These are phyloP conservation scores for Juglanconis juglandina DNA, from an alignment of 2,329 filamentous ascomycete species.

Conservation along the genomic window DNA sequence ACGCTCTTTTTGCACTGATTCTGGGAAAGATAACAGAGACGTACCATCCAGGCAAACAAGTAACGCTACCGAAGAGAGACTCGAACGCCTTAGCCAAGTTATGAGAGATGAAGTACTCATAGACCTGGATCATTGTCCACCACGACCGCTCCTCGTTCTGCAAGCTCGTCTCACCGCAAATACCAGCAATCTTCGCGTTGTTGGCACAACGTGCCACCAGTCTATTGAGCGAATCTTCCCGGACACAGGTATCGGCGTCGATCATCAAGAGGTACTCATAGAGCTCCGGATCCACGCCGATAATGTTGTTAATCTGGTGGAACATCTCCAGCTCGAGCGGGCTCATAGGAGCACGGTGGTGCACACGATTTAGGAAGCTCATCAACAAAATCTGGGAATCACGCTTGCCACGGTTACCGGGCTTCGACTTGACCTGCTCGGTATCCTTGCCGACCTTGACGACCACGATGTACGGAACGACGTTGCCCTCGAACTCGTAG, in stretches of 20 bases:
- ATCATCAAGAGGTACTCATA: conserved; percentile 98
- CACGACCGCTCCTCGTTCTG: conserved; percentile 93
- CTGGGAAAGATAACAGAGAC: conserved; percentile 33
- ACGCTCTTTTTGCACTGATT: not conserved
- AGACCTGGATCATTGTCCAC: conserved; percentile 99
- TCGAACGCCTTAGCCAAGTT: conserved; percentile 96
- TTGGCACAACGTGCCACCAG: conserved; percentile 90
- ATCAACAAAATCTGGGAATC: conserved; percentile 95
- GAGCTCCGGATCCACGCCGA: conserved; percentile 92
- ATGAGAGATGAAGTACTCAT: conserved; percentile 99
- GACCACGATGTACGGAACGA: conserved; percentile 91
- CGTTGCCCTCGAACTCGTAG: conserved; percentile 96
- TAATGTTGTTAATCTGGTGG: conserved; percentile 99
- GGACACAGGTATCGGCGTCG: conserved; percentile 92
- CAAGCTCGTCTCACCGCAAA: conserved; percentile 93
- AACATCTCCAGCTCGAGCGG: conserved; percentile 97
- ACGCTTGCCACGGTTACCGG: conserved; percentile 96
- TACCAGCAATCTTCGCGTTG: conserved; percentile 93
- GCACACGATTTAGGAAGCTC: conserved; percentile 97
- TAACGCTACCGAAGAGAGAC: conserved; percentile 94
- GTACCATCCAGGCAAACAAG: conserved; percentile 98
- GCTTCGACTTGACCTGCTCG: conserved; percentile 85
- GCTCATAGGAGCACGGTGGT: conserved; percentile 90
- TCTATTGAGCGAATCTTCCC: conserved; percentile 86
- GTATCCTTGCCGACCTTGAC: conserved; percentile 98